Percentiles rank a stretch among this genome's conserved stretches.
phyloP scores from a whole-genome alignment of 805 yeast genomes.

The Metschnikowia cerradonensis region DNA sequence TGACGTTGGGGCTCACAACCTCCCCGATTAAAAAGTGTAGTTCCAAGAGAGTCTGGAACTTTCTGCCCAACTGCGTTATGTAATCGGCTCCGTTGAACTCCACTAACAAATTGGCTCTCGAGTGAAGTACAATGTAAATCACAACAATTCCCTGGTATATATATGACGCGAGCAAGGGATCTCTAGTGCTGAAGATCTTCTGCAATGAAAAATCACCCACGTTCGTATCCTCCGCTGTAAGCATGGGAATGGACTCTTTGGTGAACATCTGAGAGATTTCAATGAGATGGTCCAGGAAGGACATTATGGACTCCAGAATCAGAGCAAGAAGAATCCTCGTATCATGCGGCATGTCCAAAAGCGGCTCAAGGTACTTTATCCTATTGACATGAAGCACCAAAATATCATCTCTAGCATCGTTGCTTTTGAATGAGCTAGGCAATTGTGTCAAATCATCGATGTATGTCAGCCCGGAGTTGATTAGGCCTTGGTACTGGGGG shows the following conservation, averaged over 20 bases:
- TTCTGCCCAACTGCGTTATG: slow-evolving; percentile 21
- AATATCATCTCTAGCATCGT: slow-evolving; percentile 43
- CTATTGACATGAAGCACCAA: slow-evolving; percentile 46
- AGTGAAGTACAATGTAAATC: slow-evolving; percentile 45
- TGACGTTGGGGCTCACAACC: slow-evolving; percentile 16
- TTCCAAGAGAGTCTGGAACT: slow-evolving; percentile 21
- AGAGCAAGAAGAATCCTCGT: slow-evolving; percentile 30
- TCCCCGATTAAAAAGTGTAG: slow-evolving; percentile 23
- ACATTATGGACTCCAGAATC: slow-evolving; percentile 29
- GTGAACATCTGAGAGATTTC: slow-evolving; percentile 14
- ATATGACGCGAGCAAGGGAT: slow-evolving; percentile 47
- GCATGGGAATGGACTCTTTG: slow-evolving; percentile 10
- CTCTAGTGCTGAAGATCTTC: slow-evolving; percentile 35
- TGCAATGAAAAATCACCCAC: slow-evolving; percentile 20
- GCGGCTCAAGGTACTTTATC: slow-evolving; percentile 51
- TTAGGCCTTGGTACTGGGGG: slow-evolving; percentile 13
- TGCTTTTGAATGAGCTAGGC: slow-evolving; percentile 22
- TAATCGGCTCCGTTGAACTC: slow-evolving; percentile 19
- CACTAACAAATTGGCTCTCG: slow-evolving; percentile 35
- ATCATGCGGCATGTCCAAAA: slow-evolving; percentile 38
- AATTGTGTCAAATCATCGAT: slow-evolving; percentile 20
- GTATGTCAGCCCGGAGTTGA: slow-evolving; percentile 12
- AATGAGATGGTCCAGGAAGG: slow-evolving; percentile 22
- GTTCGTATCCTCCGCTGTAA: slow-evolving; percentile 7
- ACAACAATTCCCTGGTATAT: slow-evolving; percentile 51